Evolutionary conservation across 495 filamentous ascomycete species (phyloP), one percentile per base, ranked within the genome.

Genomic region (Xylaria longipes): DNA sequence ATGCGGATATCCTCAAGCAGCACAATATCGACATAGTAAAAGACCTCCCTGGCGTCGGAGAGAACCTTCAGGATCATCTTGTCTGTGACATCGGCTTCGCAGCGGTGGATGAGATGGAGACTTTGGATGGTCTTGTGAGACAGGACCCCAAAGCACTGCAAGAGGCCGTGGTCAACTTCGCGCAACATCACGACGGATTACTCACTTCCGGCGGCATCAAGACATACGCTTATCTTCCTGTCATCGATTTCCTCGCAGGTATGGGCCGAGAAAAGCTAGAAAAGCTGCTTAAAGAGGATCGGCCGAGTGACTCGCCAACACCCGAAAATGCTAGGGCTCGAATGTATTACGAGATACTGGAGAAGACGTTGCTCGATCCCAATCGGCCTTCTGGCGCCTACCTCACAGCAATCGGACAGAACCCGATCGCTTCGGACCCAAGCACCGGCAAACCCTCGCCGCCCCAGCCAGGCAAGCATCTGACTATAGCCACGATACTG

Each of bases 51-150:
- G 84, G 83, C 27, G 87, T 90, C 12, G 87, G 87, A 0, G 82
- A 85, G 67, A 88, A 88, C 71, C 82, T 89, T 62, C 87, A 90
- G 65, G 87, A 90, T 58, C 87, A 89, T 61, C 75, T 77, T 31
- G 74, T 80, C 9, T 77, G 79, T 58, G 73, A 71, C 46, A 74
- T 76, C 3, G 64, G 58, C 14, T 74, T 60, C 14, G 61, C 72
- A 20, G 68, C 72, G 6, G 56, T 62, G 0, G 72, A 76, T 1
- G 56, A 54, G 31, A 22, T 73, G 15, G 74, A 78, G 9, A 76
- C 74, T 0, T 54, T 71, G 5, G 72, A 73, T 12, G 50, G 33
- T 12, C 52, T 69, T 20, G 67, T 20, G 14, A 69, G 67, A 39
- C 57, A 71, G 56, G 68, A 71, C 4, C 58, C 58, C 9, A 17